phyloP scores from a whole-genome alignment of 345 rosid species.

The Sisymbrium altissimum region DNA sequence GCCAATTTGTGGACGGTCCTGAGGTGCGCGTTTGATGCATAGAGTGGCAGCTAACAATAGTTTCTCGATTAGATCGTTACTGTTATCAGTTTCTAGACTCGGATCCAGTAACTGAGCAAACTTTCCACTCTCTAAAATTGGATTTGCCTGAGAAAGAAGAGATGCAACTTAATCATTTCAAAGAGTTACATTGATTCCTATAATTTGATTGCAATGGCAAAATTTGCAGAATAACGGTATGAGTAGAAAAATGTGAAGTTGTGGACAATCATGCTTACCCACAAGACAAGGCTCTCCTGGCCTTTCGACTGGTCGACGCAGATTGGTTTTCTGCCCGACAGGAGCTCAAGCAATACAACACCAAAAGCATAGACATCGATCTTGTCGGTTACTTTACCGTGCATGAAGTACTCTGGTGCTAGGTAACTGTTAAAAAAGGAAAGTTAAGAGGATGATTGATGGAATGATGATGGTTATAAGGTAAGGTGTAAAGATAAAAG shows the following conservation, averaged over 20 bases:
- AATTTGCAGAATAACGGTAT: not conserved
- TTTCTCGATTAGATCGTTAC: slow-evolving; percentile 52
- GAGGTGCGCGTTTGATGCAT: slow-evolving; percentile 64
- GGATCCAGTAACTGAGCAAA: slow-evolving; percentile 71
- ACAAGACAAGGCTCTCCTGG: slow-evolving; percentile 85
- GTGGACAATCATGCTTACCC: slow-evolving; percentile 57
- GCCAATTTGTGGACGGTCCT: slow-evolving; percentile 64
- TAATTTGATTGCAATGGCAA: not conserved
- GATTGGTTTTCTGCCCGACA: slow-evolving; percentile 87
- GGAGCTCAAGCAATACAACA: slow-evolving; percentile 89
- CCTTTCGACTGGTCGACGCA: slow-evolving; percentile 55
- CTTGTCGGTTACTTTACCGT: slow-evolving; percentile 89
- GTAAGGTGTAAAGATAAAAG: not conserved
- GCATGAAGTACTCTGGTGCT: slow-evolving; percentile 98
- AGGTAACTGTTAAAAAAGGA: slow-evolving; percentile 56
- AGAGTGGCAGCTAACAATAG: slow-evolving; percentile 82
- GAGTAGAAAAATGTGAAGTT: not conserved
- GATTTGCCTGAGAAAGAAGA: slow-evolving; percentile 62
- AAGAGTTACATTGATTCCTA: not conserved
- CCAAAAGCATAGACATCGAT: slow-evolving; percentile 96
- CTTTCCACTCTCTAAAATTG: slow-evolving; percentile 65
- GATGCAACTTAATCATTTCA: slow-evolving; percentile 15
- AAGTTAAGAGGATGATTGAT: not conserved
- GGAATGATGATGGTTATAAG: not conserved
- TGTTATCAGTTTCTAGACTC: slow-evolving; percentile 39